Evolutionary conservation across 2,329 filamentous ascomycete species (phyloP).

Genomic region (Verruconis gallopava): DNA sequence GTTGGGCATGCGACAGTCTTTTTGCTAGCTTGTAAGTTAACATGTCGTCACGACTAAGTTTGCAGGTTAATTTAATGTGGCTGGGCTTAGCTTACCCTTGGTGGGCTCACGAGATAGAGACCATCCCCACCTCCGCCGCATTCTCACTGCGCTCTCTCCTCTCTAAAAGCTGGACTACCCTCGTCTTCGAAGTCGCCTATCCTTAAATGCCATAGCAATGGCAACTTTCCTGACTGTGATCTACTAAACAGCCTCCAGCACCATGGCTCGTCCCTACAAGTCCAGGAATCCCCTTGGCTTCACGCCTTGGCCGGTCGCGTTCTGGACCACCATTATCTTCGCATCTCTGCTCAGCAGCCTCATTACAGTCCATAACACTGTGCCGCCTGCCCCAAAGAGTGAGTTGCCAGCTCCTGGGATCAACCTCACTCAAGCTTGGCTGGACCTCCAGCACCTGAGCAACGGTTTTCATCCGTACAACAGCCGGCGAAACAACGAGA

Average conservation of each 20-base stretch:
- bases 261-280: slow-evolving; percentile 3
- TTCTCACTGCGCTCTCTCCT: too few relatives aligned
- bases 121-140: neutral
- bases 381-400: slow-evolving; percentile 51
- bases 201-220: too few relatives aligned
- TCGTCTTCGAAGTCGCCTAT: too few relatives aligned
- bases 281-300: slow-evolving; percentile 50
- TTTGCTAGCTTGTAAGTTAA: too few relatives aligned
- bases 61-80: neutral
- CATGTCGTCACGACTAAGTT: too few relatives aligned
- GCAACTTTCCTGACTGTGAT: neutral
- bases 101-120: neutral
- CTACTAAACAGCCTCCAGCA: neutral
- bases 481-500: slow-evolving; percentile 65
- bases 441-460: slow-evolving; percentile 65
- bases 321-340: slow-evolving; percentile 67
- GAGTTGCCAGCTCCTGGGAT: slow-evolving; percentile 47
- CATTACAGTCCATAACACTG: slow-evolving; percentile 60
- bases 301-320: slow-evolving; percentile 64
- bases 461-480: slow-evolving; percentile 78
- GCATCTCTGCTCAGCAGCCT: slow-evolving; percentile 62
- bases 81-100: too few relatives aligned
- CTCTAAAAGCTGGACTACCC: too few relatives aligned
- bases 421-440: slow-evolving; percentile 77
- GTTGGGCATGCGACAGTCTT: too few relatives aligned